A percentile compares a stretch with the other conserved stretches of the same genome.
phyloP scores from a whole-genome alignment of 2,329 filamentous ascomycete genomes.

The Rutstroemia sp. region DNA sequence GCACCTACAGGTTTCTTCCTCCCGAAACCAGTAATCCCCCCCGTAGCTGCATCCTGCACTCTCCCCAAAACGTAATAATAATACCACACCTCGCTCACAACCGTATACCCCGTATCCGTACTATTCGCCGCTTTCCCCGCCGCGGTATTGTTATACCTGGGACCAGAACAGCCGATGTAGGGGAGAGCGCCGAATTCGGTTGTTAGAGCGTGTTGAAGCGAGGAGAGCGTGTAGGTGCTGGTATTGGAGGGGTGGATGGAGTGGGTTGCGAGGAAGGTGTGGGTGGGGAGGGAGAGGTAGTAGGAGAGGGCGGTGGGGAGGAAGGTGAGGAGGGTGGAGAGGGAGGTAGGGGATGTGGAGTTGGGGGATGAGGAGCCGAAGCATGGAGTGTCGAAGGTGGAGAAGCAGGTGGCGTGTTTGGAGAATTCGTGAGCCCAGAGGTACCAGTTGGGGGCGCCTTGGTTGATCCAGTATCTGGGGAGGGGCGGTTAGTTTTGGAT shows the following conservation, averaged over 20 bases:
- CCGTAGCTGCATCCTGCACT: slow-evolving; percentile 35
- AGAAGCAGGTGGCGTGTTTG: slow-evolving; percentile 63
- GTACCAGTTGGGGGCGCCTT: slow-evolving; percentile 45
- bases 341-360: neutral
- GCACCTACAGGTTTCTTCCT: slow-evolving; percentile 20
- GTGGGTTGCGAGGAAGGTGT: slow-evolving; percentile 46
- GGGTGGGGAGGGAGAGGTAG: slow-evolving; percentile 52
- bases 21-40: slow-evolving; percentile 16
- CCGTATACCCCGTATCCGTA: slow-evolving; percentile 48
- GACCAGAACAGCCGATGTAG: slow-evolving; percentile 55
- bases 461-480: slow-evolving; percentile 48
- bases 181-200: slow-evolving; percentile 45
- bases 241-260: slow-evolving; percentile 51
- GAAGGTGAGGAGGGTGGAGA: neutral
- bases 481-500: neutral
- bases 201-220: slow-evolving; percentile 44
- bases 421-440: slow-evolving; percentile 63
- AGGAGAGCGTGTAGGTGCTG: slow-evolving; percentile 46
- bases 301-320: slow-evolving; percentile 44
- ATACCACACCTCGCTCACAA: slow-evolving; percentile 58
- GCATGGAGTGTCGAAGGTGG: slow-evolving; percentile 57
- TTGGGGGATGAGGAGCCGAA: slow-evolving; percentile 32
- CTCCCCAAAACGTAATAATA: slow-evolving; percentile 53
- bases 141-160: slow-evolving; percentile 51
- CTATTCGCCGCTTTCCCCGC: slow-evolving; percentile 41